Evolutionary conservation across 257 asterid species (phyloP).

Genomic region (Ballota nigra): DNA sequence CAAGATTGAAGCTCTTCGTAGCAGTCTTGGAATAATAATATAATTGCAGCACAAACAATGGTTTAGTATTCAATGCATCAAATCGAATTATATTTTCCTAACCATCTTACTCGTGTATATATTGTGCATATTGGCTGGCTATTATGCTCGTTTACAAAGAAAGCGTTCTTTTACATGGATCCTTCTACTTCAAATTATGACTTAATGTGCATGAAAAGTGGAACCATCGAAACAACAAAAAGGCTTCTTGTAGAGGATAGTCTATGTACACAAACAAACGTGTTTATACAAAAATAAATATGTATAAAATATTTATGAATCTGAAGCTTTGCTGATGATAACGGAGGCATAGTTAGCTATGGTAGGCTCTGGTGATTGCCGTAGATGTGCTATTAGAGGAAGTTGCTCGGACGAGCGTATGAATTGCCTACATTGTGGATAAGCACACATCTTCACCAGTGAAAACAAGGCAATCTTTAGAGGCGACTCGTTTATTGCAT

Average conservation of each 20-base stretch:
- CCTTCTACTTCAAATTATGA: background rate
- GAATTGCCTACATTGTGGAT: constrained; percentile 77
- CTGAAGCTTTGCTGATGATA: constrained; percentile 65
- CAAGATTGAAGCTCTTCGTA: no score
- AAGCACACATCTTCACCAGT: constrained; percentile 90
- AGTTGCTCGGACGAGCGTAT: constrained; percentile 74
- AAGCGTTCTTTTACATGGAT: background rate
- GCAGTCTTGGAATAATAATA: background rate
- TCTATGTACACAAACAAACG: constrained; percentile 15
- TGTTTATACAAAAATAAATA: background rate
- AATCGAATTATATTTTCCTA: background rate
- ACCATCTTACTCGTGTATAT: background rate
- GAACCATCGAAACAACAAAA: background rate
- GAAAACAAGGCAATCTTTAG: constrained; percentile 84
- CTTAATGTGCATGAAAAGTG: background rate
- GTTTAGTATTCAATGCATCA: background rate
- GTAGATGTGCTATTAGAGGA: constrained; percentile 70
- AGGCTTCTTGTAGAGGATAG: background rate
- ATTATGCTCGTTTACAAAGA: background rate
- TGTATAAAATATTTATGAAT: constrained; percentile 10
- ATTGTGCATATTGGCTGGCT: background rate
- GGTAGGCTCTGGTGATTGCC: constrained; percentile 84
- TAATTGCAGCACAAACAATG: background rate
- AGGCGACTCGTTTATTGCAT: constrained; percentile 80
- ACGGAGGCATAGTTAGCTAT: constrained; percentile 84